Base-by-base conservation (phyloP, 1,284 basidiomycete species). In the Lignosus rhinocerotis region DNA sequence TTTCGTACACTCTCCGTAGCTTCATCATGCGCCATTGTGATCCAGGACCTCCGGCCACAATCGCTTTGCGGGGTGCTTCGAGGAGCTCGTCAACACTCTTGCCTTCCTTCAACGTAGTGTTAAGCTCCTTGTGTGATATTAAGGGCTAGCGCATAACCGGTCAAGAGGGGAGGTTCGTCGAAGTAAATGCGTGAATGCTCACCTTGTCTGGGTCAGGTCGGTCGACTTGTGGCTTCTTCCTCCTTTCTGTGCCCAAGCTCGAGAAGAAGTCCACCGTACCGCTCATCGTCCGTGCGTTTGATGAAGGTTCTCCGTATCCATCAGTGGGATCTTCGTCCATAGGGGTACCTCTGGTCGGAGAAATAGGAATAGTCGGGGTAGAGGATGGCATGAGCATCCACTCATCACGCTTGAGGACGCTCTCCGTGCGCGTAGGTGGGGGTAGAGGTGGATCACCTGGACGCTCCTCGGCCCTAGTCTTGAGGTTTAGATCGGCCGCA, bases 11-110 rank as follows among this genome's bases (percentile, higher is more conserved):
- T 12, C 93, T 82, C 38, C 89, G 86, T 1, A 99, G 84, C 71
- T 96, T 95, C 88, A 94, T 95, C 96, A 98, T 98, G 21, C 96
- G 87, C 96, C 96, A 99, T 69, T 89, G 88, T 16, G 93, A 93
- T 10, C 96, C 96, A 2, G 95, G 92, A 0, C 93, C 94, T 2
- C 96, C 95, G 0, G 93, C 92, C 1, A 81, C 85, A 49, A 78
- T 67, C 43, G 81, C 69, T 75, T 86, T 86, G 0, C 81, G 72
- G 8, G 64, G 72, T 6, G 80, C 73, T 0, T 84, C 76, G 48
- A 80, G 78, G 66, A 87, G 83, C 25, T 85, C 77, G 64, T 87
- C 81, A 1, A 86, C 69, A 6, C 69, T 68, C 64, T 81, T 85
- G 39, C 84, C 88, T 65, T 88, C 80, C 54, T 80, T 80, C 41